Percentiles rank a stretch among this genome's conserved stretches.
These are phyloP conservation scores for Nannochloropsis salina DNA, from an alignment of 108 stramenopile species.

Conservation along the genomic window DNA sequence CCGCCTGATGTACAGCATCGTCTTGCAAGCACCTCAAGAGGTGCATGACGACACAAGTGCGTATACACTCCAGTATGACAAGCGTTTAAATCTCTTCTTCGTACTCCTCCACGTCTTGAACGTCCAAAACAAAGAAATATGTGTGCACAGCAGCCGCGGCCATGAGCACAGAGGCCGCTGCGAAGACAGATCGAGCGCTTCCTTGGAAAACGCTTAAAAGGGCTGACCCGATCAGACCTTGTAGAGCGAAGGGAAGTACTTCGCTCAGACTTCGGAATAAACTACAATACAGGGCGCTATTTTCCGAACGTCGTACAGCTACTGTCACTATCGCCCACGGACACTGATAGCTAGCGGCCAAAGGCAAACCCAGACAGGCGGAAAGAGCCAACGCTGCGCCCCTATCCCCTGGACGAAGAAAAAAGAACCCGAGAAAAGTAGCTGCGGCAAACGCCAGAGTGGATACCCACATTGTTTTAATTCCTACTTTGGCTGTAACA, in stretches of 20 bases:
- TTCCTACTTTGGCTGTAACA: not conserved
- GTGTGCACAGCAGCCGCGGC: constrained; percentile 2
- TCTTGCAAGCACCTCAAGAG: no score
- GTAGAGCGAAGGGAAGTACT: not conserved
- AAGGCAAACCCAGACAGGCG: not conserved
- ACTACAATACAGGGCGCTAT: constrained; percentile 6
- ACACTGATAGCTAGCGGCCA: constrained; percentile 16
- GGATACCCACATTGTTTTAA: not conserved
- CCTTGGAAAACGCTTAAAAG: constrained; percentile 3
- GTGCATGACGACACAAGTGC: no score
- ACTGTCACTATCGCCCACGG: not conserved
- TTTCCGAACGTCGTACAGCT: constrained; percentile 14
- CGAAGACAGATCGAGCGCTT: not conserved
- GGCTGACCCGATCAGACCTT: not conserved
- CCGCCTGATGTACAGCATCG: no score
- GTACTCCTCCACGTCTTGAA: constrained; percentile 15
- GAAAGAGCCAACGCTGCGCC: not conserved
- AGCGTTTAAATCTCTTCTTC: not conserved
- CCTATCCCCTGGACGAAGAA: not conserved
- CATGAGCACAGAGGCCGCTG: not conserved
- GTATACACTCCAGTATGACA: no score
- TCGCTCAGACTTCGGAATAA: not conserved
- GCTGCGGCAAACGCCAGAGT: not conserved
- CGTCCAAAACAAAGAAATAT: not conserved
- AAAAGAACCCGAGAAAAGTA: not conserved